phyloP scores from a whole-genome alignment of 208 protist species.

The Wallacemonas sp. region DNA sequence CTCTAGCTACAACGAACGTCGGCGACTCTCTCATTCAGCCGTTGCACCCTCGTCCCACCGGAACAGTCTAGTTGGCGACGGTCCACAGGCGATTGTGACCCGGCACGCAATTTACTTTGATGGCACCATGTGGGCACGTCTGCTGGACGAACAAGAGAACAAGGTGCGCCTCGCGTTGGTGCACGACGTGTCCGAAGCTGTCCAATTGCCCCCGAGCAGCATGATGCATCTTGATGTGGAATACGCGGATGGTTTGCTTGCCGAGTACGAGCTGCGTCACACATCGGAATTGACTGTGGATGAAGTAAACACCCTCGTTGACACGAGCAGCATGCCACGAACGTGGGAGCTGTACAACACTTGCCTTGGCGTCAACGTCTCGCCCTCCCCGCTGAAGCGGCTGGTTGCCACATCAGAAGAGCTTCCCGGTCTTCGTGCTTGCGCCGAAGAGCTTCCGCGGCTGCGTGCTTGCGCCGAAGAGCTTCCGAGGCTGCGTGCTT shows the following conservation, averaged over 20 bases:
- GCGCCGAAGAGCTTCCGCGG: not conserved
- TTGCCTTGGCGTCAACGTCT: not conserved
- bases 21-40: too few relatives aligned
- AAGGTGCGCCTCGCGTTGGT: conserved; percentile 5
- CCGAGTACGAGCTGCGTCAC: conserved; percentile 8
- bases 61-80: too few relatives aligned
- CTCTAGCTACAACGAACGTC: too few relatives aligned
- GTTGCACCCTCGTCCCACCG: too few relatives aligned
- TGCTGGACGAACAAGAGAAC: not conserved
- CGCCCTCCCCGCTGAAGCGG: not conserved
- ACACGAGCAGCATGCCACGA: not conserved
- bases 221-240: not conserved
- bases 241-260: conserved; percentile 15
- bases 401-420: not conserved
- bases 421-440: not conserved
- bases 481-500: not conserved
- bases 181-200: not conserved
- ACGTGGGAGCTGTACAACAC: conserved; percentile 5
- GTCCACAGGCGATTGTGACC: not conserved
- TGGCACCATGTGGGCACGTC: not conserved
- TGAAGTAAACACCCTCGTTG: conserved; percentile 3
- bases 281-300: not conserved
- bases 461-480: not conserved
- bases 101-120: conserved; percentile 15
- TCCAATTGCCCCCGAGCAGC: not conserved